phyloP scores from a whole-genome alignment of 768 basidiomycete species.

The Udeniomyces megalosporus region DNA sequence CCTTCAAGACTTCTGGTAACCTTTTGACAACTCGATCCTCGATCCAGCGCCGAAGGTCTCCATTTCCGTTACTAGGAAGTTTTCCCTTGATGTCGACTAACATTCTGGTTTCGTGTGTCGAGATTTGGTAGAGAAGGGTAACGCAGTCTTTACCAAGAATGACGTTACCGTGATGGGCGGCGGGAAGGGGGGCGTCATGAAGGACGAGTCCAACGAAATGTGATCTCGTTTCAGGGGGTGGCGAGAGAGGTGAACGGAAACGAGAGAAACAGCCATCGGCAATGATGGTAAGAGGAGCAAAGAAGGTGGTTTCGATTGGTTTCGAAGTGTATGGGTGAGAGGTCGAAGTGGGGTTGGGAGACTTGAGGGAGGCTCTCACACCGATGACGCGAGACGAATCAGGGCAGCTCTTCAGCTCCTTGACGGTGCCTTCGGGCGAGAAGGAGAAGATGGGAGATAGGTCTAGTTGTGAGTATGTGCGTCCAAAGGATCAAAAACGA shows the following conservation, averaged over 20 bases:
- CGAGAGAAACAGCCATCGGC: conserved; percentile 95
- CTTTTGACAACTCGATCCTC: conserved; percentile 56
- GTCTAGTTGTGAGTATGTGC: no score
- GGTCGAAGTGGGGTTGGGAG: neutral
- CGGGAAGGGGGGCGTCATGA: conserved; percentile 44
- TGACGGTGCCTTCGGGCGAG: conserved; percentile 7
- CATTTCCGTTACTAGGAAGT: conserved; percentile 41
- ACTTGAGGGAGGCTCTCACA: conserved; percentile 43
- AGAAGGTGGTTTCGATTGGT: conserved; percentile 29
- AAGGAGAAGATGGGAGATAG: no score
- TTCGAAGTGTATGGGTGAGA: conserved; percentile 6
- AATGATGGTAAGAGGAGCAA: conserved; percentile 64
- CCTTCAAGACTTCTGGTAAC: conserved; percentile 56
- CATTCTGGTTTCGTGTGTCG: conserved; percentile 66
- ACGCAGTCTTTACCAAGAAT: conserved; percentile 59
- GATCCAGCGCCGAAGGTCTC: conserved; percentile 62
- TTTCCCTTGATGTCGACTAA: conserved; percentile 77
- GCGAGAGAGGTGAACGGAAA: conserved; percentile 43
- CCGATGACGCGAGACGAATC: conserved; percentile 44
- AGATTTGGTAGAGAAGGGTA: conserved; percentile 72
- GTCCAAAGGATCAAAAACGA: neutral
- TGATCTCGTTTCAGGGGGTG: conserved; percentile 37
- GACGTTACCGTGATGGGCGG: conserved; percentile 30
- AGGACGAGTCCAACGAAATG: conserved; percentile 77
- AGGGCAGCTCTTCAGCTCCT: conserved; percentile 31